Percentiles rank a stretch among this genome's conserved stretches.
Evolutionary conservation across 1,284 basidiomycete species (phyloP).

Genomic region (Trametes hirsuta): DNA sequence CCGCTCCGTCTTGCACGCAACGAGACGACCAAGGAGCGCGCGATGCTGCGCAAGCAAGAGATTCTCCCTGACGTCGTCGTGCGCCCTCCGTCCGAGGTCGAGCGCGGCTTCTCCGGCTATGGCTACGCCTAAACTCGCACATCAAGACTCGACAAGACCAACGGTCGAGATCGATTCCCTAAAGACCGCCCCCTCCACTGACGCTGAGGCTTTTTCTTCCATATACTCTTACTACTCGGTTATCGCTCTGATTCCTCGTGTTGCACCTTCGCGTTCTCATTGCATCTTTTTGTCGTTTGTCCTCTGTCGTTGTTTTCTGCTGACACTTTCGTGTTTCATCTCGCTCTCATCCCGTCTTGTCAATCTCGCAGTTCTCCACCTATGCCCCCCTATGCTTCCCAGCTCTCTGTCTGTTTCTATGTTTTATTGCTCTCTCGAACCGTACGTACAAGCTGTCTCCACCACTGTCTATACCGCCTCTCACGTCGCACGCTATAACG

Average conservation of each 20-base stretch:
- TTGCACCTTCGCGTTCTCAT: constrained; percentile 1
- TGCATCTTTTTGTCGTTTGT: constrained; percentile 14
- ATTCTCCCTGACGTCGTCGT: constrained; percentile 49
- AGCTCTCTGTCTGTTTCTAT: constrained; percentile 13
- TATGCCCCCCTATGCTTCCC: constrained; percentile 17
- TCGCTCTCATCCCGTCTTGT: constrained; percentile 7
- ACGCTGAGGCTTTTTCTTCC: constrained; percentile 17
- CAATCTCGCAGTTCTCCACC: neutral
- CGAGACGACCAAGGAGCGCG: constrained; percentile 64
- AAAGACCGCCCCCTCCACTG: constrained; percentile 17
- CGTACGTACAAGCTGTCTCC: constrained; percentile 20
- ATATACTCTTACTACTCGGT: constrained; percentile 26
- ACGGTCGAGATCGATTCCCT: constrained; percentile 1
- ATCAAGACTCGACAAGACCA: neutral
- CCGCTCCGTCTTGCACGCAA: constrained; percentile 59
- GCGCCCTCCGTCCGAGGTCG: constrained; percentile 44
- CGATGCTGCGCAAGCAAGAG: constrained; percentile 44
- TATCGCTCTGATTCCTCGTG: constrained; percentile 22
- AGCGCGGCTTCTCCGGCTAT: constrained; percentile 28
- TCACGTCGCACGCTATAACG: constrained; percentile 21
- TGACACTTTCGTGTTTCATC: constrained; percentile 11
- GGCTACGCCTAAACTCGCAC: constrained; percentile 17
- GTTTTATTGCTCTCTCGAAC: constrained; percentile 16
- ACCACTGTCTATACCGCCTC: constrained; percentile 12
- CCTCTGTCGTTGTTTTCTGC: constrained; percentile 10